Conservation (phyloP, 345 rosid species). For the Chamaenerion angustifolium region DNA sequence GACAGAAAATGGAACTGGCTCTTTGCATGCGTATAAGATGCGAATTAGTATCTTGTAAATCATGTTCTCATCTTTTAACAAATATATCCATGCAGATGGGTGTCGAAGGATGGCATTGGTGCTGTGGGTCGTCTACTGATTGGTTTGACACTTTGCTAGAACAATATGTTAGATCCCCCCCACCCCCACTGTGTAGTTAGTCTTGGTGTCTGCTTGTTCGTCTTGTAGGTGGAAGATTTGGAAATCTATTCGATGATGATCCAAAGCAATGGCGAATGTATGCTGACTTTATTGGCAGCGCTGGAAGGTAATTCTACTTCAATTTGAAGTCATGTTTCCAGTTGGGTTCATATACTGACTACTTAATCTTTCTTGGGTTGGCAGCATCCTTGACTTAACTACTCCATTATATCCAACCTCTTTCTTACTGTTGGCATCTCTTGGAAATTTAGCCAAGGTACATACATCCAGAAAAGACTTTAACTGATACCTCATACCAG, state of each 20-base stretch:
- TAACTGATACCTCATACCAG: too few relatives aligned
- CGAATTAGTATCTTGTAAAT: not conserved
- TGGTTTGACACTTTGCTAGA: conserved; percentile 34
- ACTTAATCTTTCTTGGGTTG: conserved; percentile 3
- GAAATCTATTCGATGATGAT: conserved; percentile 86
- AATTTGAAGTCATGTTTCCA: not conserved
- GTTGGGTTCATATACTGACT: conserved; percentile 8
- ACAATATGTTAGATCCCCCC: too few relatives aligned
- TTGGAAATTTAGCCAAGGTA: conserved; percentile 95
- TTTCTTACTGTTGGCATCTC: conserved; percentile 81
- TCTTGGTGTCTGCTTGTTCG: conserved; percentile 2
- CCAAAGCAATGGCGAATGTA: conserved; percentile 99
- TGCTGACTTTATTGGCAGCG: conserved; percentile 96
- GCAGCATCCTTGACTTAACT: conserved; percentile 83
- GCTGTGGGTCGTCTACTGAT: conserved; percentile 85
- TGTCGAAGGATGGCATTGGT: conserved; percentile 96
- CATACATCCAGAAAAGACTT: too few relatives aligned
- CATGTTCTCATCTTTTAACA: not conserved
- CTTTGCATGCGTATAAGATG: not conserved
- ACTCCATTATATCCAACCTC: conserved; percentile 87
- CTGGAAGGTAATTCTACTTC: conserved; percentile 55
- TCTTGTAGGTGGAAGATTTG: conserved; percentile 77
- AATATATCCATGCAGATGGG: conserved; percentile 55
- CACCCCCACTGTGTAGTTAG: too few relatives aligned
- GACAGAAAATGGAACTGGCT: not conserved